These are phyloP conservation scores for Metarhizium brunneum DNA, from an alignment of 2,329 filamentous ascomycete genomes.

Conservation along the genomic window DNA sequence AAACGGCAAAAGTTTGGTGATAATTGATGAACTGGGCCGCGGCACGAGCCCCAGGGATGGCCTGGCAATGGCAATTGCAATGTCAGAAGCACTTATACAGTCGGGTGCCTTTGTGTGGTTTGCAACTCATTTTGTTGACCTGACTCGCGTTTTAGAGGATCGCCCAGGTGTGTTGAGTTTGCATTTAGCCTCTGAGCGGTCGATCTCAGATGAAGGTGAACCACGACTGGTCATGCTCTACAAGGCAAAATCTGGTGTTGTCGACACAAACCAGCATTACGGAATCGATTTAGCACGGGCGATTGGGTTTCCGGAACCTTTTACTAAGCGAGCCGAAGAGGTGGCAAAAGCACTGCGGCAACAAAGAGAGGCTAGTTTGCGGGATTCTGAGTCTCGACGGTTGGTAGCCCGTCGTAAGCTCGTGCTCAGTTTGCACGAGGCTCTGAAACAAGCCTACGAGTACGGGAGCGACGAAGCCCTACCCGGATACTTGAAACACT, in stretches of 20 bases:
- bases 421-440: constrained; percentile 62
- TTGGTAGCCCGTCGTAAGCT: constrained; percentile 60
- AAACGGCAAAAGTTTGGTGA: constrained; percentile 63
- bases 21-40: constrained; percentile 87
- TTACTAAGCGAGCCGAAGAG: constrained; percentile 58
- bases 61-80: constrained; percentile 78
- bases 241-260: constrained; percentile 63
- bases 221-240: constrained; percentile 79
- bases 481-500: constrained; percentile 18
- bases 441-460: constrained; percentile 57
- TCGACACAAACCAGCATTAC: constrained; percentile 61
- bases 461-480: constrained; percentile 55
- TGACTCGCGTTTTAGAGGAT: constrained; percentile 66
- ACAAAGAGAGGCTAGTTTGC: constrained; percentile 47
- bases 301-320: constrained; percentile 57
- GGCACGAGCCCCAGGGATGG: constrained; percentile 87
- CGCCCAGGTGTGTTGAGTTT: constrained; percentile 73
- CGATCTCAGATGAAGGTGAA: constrained; percentile 34
- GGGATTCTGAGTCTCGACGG: constrained; percentile 47
- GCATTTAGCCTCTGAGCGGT: constrained; percentile 66
- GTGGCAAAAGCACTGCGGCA: constrained; percentile 55
- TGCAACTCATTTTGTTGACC: constrained; percentile 81
- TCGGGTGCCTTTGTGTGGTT: constrained; percentile 81
- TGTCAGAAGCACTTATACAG: constrained; percentile 78
- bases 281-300: constrained; percentile 74